A percentile compares a stretch with the other conserved stretches of the same genome.
phyloP scores from a whole-genome alignment of 2,329 filamentous ascomycete species.

The Trichophyton mentagrophytes region DNA sequence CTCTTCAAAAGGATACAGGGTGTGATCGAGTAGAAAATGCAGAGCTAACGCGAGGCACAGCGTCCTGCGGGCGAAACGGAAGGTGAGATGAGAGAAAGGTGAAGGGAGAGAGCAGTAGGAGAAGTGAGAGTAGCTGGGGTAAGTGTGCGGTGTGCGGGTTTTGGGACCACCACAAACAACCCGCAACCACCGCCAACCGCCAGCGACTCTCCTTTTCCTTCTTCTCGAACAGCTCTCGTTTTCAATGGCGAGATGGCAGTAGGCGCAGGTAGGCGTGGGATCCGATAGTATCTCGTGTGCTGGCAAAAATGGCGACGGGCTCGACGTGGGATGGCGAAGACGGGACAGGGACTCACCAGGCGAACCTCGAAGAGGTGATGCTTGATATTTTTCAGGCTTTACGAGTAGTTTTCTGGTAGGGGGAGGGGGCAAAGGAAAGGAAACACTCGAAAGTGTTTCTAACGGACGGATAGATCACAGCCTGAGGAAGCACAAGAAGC shows the following conservation, averaged over 20 bases:
- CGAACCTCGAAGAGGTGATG: conserved; percentile 11
- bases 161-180: not conserved
- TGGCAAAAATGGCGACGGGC: no score
- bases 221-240: not conserved
- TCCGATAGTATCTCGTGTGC: not conserved
- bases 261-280: not conserved
- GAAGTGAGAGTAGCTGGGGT: not conserved
- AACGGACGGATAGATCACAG: not conserved
- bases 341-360: conserved; percentile 8
- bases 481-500: conserved; percentile 1
- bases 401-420: conserved; percentile 22
- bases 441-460: conserved; percentile 5
- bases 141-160: not conserved
- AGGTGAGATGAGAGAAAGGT: not conserved
- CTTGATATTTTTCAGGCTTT: conserved; percentile 13
- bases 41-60: not conserved
- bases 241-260: not conserved
- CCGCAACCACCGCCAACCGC: not conserved
- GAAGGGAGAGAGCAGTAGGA: not conserved
- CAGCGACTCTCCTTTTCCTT: not conserved
- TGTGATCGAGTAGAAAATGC: conserved; percentile 14
- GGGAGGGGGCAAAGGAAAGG: conserved; percentile 16
- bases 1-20: conserved; percentile 3
- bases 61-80: not conserved
- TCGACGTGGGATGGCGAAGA: not conserved